Evolutionary conservation across 176 grass and related monocot genomes (phyloP).

Genomic region (Aegilops sharonensis): DNA sequence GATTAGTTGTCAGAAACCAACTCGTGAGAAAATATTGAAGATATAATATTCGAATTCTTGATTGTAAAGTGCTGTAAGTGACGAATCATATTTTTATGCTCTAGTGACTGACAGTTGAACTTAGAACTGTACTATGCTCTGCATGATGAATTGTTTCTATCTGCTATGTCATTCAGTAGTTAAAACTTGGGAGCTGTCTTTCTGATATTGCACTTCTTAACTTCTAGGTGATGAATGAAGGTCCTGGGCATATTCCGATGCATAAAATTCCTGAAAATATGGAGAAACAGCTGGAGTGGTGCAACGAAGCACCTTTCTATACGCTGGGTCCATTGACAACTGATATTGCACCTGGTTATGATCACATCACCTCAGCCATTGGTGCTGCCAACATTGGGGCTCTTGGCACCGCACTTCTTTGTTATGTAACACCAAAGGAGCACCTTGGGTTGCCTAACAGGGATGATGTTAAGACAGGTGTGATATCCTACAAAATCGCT

Average conservation of each 20-base stretch:
- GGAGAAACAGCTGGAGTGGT: slow-evolving; percentile 97
- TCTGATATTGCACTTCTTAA: slow-evolving; percentile 31
- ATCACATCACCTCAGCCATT: slow-evolving; percentile 98
- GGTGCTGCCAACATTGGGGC: slow-evolving; percentile 96
- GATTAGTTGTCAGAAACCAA: neutral
- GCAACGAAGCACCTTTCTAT: slow-evolving; percentile 96
- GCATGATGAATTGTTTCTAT: neutral
- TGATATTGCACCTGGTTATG: slow-evolving; percentile 98
- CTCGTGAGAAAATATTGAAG: neutral
- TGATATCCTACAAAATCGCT: slow-evolving; percentile 97
- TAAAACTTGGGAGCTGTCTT: neutral
- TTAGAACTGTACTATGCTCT: neutral
- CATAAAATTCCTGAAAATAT: slow-evolving; percentile 99
- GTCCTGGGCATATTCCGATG: slow-evolving; percentile 90
- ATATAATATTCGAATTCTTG: neutral
- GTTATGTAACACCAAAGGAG: slow-evolving; percentile 98
- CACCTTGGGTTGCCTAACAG: slow-evolving; percentile 96
- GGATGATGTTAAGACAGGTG: slow-evolving; percentile 91
- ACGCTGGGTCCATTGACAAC: slow-evolving; percentile 94
- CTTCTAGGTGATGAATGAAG: slow-evolving; percentile 97
- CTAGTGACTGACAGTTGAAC: slow-evolving; percentile 1
- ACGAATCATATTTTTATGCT: neutral
- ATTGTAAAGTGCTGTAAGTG: neutral
- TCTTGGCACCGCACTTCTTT: slow-evolving; percentile 94
- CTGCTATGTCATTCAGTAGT: neutral